A percentile compares a stretch with the other conserved stretches of the same genome.
Evolutionary conservation across 2,329 filamentous ascomycete species (phyloP).

Genomic region (Colletotrichum acutatum): DNA sequence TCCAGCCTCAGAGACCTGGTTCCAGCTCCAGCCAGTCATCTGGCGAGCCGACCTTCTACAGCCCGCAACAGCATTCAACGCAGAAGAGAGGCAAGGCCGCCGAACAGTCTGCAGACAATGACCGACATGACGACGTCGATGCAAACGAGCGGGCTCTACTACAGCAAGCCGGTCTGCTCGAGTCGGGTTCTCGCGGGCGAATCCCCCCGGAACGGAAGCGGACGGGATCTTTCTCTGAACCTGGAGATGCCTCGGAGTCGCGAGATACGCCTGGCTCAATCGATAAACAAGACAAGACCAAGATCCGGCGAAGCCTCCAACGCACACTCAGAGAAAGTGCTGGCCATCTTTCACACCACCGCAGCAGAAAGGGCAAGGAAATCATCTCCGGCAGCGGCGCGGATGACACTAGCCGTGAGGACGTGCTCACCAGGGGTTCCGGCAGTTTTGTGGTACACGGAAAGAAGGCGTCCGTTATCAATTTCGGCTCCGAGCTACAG

Average conservation of each 20-base stretch:
- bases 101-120: constrained; percentile 37
- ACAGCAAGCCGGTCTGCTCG: constrained; percentile 74
- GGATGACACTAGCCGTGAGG: constrained; percentile 66
- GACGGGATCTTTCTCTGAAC: constrained; percentile 51
- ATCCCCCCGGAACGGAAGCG: constrained; percentile 51
- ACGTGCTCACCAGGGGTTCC: constrained; percentile 80
- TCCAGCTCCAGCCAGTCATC: constrained; percentile 53
- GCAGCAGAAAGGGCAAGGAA: constrained; percentile 82
- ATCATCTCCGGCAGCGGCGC: constrained; percentile 68
- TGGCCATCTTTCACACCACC: constrained; percentile 72
- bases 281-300: constrained; percentile 69
- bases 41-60: constrained; percentile 22
- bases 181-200: constrained; percentile 53
- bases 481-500: constrained; percentile 93
- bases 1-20: constrained; percentile 42
- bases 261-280: constrained; percentile 41
- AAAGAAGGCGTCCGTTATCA: constrained; percentile 97
- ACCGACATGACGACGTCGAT: constrained; percentile 63
- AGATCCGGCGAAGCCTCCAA: constrained; percentile 86
- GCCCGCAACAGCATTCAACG: constrained; percentile 35
- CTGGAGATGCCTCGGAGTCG: constrained; percentile 53
- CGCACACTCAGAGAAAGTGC: constrained; percentile 87
- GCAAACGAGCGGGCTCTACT: constrained; percentile 75
- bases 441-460: constrained; percentile 97
- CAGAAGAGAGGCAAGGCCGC: constrained; percentile 7